A percentile compares a stretch with the other conserved stretches of the same genome.
phyloP scores from a whole-genome alignment of 176 grass and related monocot species.

The Themeda triandra region DNA sequence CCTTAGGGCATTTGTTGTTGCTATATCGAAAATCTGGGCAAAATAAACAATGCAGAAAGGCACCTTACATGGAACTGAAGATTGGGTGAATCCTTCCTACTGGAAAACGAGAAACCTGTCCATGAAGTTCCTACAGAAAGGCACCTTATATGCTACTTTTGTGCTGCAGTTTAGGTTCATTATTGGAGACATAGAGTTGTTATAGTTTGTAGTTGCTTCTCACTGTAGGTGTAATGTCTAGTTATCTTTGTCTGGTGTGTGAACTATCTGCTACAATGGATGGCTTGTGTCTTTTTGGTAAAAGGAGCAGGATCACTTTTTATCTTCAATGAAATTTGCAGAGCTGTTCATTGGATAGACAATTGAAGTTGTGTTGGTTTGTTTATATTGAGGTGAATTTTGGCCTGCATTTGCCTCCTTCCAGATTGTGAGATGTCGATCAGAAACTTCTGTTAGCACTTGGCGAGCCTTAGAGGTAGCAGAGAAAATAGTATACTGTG shows the following conservation, averaged over 20 bases:
- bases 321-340: neutral
- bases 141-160: neutral
- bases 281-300: neutral
- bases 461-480: neutral
- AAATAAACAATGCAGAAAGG: constrained; percentile 22
- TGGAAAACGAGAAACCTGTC: neutral
- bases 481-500: neutral
- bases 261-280: constrained; percentile 16
- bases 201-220: neutral
- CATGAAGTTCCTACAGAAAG: constrained; percentile 25
- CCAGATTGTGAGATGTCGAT: neutral
- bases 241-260: neutral
- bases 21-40: constrained; percentile 52
- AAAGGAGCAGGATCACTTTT: neutral
- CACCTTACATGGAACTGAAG: neutral
- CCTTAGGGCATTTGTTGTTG: constrained; percentile 52
- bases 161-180: neutral
- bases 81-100: neutral
- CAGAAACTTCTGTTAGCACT: neutral
- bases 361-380: neutral
- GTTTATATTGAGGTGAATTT: neutral
- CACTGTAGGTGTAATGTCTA: constrained; percentile 14
- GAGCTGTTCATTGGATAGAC: neutral
- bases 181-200: neutral
- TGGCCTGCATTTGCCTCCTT: neutral